phyloP scores from a whole-genome alignment of 1,139 yeast species.

The Hanseniaspora uvarum region DNA sequence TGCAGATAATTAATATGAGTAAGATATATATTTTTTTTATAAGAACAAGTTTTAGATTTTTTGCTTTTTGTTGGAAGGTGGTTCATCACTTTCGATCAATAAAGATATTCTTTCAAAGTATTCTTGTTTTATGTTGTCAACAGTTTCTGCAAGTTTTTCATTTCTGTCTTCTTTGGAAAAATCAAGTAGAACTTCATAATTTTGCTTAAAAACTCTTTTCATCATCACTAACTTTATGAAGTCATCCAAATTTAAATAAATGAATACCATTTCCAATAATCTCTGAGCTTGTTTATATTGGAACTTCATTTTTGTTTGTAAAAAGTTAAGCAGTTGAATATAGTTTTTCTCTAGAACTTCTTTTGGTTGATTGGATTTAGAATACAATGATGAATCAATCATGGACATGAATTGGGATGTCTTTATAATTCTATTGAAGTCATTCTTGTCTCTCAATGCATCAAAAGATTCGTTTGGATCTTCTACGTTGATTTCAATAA shows the following conservation, averaged over 20 bases:
- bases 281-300: conserved; percentile 72
- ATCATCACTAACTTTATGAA: conserved; percentile 11
- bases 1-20: not conserved
- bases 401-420: conserved; percentile 28
- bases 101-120: conserved; percentile 16
- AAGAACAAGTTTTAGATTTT: not conserved
- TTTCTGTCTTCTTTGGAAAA: conserved; percentile 14
- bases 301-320: conserved; percentile 41
- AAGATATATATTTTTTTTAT: not conserved
- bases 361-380: conserved; percentile 33
- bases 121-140: conserved; percentile 13
- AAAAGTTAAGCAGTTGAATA: conserved; percentile 25
- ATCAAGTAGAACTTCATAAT: conserved; percentile 8
- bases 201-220: conserved; percentile 15
- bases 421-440: conserved; percentile 45
- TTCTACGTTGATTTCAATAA: conserved; percentile 79
- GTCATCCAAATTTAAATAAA: conserved; percentile 34
- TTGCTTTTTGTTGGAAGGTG: conserved; percentile 10
- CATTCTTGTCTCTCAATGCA: conserved; percentile 77
- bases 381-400: not conserved
- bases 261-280: conserved; percentile 62
- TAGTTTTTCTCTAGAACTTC: conserved; percentile 21
- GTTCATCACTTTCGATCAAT: conserved; percentile 11
- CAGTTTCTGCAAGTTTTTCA: conserved; percentile 11
- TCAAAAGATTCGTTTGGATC: conserved; percentile 94